A percentile compares a stretch with the other conserved stretches of the same genome.
Conservation (phyloP, 371 early-diverging fungal species). For the Rhizopus stolonifer region DNA sequence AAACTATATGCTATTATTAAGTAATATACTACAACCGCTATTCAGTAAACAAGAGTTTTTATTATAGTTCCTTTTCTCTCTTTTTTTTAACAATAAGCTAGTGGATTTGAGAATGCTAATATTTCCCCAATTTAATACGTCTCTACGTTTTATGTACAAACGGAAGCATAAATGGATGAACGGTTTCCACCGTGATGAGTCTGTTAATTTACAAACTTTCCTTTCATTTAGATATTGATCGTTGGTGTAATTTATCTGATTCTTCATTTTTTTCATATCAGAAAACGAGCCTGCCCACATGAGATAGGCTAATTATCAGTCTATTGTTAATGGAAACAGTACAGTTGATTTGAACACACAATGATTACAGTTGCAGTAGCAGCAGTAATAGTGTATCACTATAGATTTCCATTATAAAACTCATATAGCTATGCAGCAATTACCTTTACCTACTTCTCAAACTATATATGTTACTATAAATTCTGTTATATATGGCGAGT, state of each 20-base stretch:
- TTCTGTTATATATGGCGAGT: neutral
- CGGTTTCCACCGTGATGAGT: too few species aligned
- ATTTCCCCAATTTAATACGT: too few species aligned
- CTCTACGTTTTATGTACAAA: too few species aligned
- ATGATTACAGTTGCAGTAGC: too few species aligned
- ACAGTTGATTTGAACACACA: neutral
- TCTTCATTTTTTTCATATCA: conserved; percentile 9
- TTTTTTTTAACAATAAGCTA: too few species aligned
- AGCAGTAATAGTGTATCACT: conserved; percentile 3
- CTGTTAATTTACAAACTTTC: too few species aligned
- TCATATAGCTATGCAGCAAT: conserved; percentile 9
- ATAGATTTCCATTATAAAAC: neutral
- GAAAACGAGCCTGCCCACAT: conserved; percentile 15
- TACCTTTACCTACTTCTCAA: neutral
- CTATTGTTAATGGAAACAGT: conserved; percentile 12
- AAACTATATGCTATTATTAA: too few species aligned
- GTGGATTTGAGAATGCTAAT: too few species aligned
- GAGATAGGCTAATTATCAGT: conserved; percentile 16
- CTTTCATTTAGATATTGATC: conserved; percentile 9
- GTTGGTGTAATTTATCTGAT: conserved; percentile 17
- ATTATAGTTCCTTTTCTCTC: too few species aligned
- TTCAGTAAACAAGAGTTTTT: too few species aligned
- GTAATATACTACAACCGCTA: too few species aligned
- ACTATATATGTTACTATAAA: neutral
- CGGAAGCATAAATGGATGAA: too few species aligned